Base-by-base conservation (phyloP, 1,139 yeast species). In the Pichia sp. region DNA sequence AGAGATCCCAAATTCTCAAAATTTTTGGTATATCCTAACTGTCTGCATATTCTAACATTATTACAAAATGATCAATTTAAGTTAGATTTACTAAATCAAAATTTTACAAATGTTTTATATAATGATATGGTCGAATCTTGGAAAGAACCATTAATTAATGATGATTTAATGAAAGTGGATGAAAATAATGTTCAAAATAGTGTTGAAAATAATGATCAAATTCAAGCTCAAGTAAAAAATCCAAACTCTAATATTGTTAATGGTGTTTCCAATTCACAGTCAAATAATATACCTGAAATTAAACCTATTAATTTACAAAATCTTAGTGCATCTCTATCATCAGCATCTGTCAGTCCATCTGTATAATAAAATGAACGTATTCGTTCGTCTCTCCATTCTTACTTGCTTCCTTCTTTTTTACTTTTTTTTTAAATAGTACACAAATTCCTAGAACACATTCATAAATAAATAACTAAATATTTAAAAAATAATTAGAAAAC, bases 101-200 rank as follows among this genome's bases (percentile, higher is more conserved):
- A 77, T 65, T 79, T 75, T 60, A 81, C 74, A 70, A 82, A 76
- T 58, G 75, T 74, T 16, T 64, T 82, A 58, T 84, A 82, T 84
- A 83, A 83, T 60, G 91, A 84, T 62, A 85, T 85, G 93, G 89
- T 83, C 18, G 76, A 77, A 51, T 72, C 85, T 57, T 85, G 91
- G 90, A 82, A 76, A 62, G 75, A 71, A 48, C 65, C 66, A 8
- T 41, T 60, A 28, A 43, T 50, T 25, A 55, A 51, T 27, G 55
- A 50, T 30, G 56, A 52, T 36, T 36, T 19, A 19, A 10, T 36
- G 25, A 36, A 36, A 36, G 1, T 18, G 10, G 41, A 36, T 36
- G 41, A 36, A 18, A 6, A 22, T n/a, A 9, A 25, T 25, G 13
- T 25, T 14, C 42, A 6, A 25, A 18, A 22, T n/a, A 9, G 13